phyloP scores from a whole-genome alignment of 139 green algal genomes.

The Axilococcus clingmanii region DNA sequence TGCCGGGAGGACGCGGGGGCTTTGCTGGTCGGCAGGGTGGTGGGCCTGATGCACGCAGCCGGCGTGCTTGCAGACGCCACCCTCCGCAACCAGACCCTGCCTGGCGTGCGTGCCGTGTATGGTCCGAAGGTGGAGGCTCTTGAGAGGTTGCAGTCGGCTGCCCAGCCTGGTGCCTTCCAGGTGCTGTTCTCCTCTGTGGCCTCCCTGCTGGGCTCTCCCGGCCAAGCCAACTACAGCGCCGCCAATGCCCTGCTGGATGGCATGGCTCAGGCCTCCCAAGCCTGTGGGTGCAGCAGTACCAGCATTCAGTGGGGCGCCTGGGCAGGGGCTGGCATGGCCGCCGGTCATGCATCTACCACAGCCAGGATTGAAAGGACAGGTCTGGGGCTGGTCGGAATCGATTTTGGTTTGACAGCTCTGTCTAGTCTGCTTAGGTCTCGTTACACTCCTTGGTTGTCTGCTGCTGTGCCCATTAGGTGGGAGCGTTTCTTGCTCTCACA shows the following conservation, averaged over 20 bases:
- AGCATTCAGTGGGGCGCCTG: constrained; percentile 49
- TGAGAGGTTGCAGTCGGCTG: not conserved
- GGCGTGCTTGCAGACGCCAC: constrained; percentile 63
- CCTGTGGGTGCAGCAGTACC: constrained; percentile 7
- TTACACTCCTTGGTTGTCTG: constrained; percentile 1
- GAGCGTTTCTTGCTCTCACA: constrained; percentile 18
- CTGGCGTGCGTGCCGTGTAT: constrained; percentile 18
- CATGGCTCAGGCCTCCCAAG: not conserved
- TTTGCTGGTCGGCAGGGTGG: constrained; percentile 50
- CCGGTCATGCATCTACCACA: constrained; percentile 13
- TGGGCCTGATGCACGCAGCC: constrained; percentile 47
- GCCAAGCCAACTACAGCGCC: constrained; percentile 67
- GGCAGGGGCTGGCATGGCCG: constrained; percentile 40
- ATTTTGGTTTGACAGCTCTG: constrained; percentile 20
- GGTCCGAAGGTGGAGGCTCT: constrained; percentile 36
- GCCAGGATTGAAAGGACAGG: constrained; percentile 55
- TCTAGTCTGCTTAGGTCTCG: constrained; percentile 7
- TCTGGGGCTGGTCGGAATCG: constrained; percentile 35
- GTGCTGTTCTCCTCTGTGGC: constrained; percentile 45
- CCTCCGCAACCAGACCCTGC: constrained; percentile 36
- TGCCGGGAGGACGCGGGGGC: constrained; percentile 13
- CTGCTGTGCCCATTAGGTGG: constrained; percentile 37
- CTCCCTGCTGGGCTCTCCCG: constrained; percentile 54
- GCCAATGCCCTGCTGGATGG: constrained; percentile 65
- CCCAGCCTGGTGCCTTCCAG: no score